Conservation (phyloP, 495 filamentous ascomycete species). For the Penicillium atrosanguineum region DNA sequence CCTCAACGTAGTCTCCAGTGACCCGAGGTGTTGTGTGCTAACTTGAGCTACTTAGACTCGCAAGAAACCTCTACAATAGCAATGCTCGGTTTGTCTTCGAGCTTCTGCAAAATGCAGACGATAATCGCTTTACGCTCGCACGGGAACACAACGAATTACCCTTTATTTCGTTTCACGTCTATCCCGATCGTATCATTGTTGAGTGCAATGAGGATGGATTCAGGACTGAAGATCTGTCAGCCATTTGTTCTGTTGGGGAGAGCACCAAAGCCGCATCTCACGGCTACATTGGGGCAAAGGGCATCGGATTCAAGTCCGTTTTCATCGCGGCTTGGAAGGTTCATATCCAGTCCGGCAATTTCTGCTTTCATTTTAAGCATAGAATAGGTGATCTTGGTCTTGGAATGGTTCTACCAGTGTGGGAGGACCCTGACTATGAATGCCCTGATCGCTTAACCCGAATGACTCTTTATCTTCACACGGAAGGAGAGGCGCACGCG, state of each 20-base stretch:
- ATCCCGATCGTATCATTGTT: slow-evolving; percentile 22
- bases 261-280: slow-evolving; percentile 36
- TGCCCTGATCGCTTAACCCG: not conserved
- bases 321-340: slow-evolving; percentile 48
- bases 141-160: not conserved
- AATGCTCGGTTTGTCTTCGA: slow-evolving; percentile 40
- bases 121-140: slow-evolving; percentile 29
- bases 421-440: slow-evolving; percentile 27
- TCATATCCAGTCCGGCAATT: slow-evolving; percentile 45
- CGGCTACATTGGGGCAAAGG: slow-evolving; percentile 50
- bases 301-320: slow-evolving; percentile 53
- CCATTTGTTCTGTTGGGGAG: slow-evolving; percentile 33
- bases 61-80: slow-evolving; percentile 30
- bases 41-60: not conserved
- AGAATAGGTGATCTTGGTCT: too few species aligned
- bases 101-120: slow-evolving; percentile 46
- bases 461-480: too few species aligned
- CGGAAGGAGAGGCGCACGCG: too few species aligned
- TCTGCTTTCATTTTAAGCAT: slow-evolving; percentile 32
- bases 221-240: slow-evolving; percentile 27
- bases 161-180: slow-evolving; percentile 24
- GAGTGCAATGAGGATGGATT: slow-evolving; percentile 47
- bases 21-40: too few species aligned
- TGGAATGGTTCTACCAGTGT: too few species aligned
- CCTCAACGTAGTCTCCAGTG: too few species aligned